Evolutionary conservation across 2,329 filamentous ascomycete species (phyloP), one percentile per base, ranked within the genome.

Genomic region (Fusarium sterilihyphosum): DNA sequence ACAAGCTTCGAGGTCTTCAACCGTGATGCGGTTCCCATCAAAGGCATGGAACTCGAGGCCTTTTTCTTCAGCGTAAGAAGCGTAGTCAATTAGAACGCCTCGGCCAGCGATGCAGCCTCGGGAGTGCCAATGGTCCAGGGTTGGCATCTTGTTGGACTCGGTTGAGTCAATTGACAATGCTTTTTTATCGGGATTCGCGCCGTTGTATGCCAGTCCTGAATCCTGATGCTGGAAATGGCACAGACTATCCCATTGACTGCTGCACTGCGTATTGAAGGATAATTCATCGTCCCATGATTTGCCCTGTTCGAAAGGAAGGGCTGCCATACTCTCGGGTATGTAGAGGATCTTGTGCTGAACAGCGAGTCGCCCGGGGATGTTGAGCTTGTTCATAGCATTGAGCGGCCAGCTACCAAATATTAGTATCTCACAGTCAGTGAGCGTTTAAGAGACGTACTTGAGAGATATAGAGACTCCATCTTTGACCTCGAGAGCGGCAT

Each of bases 191-290:
- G 85, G 84, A 61, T 83, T 75, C 56, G 82, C 75, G 38, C 86
- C 86, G 63, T 90, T 90, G 78, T 90, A 90, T 17, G 85, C 84
- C 2, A 83, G 76, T 3, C 82, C 83, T 6, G 83, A 83, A 1
- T 81, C 75, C 60, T 85, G 81, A 61, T 87, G 84, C n/a, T 83
- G 81, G 73, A 86, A 85, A 75, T 88, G 65, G 22, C 75, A 65
- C 2, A 88, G 80, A 56, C 86, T 86, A 73, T 91, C 89, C 89
- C 88, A 91, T 78, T 91, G 89, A 31, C 84, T 87, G 61, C 85
- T 86, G 40, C 81, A 80, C 73, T 91, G 88, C 0, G 88, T 90
- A 78, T 90, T 90, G 81, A 91, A 85, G 7, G 82, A 80, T 12
- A 90, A 74, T 71, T 88, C 84, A 61, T 89, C 87, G 37, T 89